Conservation (phyloP, 2,329 filamentous ascomycete species). For the Fusarium globosum region DNA sequence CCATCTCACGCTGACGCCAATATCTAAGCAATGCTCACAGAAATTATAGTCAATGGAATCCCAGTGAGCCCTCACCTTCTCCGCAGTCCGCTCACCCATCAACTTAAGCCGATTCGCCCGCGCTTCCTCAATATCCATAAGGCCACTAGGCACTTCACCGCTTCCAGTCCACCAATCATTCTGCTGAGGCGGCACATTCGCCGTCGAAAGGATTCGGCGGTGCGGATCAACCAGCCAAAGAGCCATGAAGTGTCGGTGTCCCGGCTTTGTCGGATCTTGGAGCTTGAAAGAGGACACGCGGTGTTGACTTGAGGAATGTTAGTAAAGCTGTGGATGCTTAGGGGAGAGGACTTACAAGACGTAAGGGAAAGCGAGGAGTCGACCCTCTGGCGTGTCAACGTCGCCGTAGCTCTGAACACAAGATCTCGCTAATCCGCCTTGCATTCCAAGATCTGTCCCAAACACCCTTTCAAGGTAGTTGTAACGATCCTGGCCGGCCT, state of each 20-base stretch:
- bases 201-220: neutral
- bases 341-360: neutral
- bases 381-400: neutral
- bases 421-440: neutral
- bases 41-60: neutral
- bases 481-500: neutral
- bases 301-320: neutral
- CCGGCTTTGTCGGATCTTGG: neutral
- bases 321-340: neutral
- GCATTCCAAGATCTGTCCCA: neutral
- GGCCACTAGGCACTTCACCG: rapidly evolving
- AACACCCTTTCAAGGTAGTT: neutral
- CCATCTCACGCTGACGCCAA: neutral
- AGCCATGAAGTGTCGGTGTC: neutral
- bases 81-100: neutral
- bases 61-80: neutral
- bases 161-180: neutral
- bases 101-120: neutral
- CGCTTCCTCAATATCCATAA: neutral
- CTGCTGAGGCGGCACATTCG: neutral
- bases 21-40: neutral
- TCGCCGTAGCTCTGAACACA: neutral
- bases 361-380: slow-evolving; percentile 1
- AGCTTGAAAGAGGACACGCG: neutral
- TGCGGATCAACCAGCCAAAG: slow-evolving; percentile 11